Conservation (phyloP, 805 yeast species). For the Yarrowia porcina region DNA sequence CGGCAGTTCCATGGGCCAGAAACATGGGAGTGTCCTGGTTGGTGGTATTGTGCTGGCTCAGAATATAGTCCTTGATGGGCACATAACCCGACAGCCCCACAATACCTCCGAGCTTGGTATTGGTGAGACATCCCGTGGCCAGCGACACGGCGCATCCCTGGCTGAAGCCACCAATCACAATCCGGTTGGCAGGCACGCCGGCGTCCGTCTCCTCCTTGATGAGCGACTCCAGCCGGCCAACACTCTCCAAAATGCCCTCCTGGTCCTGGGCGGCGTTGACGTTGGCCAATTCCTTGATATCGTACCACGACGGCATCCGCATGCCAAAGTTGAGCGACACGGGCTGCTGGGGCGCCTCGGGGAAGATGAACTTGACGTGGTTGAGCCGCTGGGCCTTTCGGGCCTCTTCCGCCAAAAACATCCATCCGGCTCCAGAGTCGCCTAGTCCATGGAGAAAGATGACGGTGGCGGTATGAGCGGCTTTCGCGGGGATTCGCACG, state of each 20-base stretch:
- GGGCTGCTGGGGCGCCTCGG: constrained; percentile 78
- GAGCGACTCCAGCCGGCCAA: constrained; percentile 36
- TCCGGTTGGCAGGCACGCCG: constrained; percentile 46
- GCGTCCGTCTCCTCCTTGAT: constrained; percentile 35
- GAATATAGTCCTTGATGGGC: constrained; percentile 35
- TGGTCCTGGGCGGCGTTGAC: constrained; percentile 38
- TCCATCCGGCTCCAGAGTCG: constrained; percentile 88
- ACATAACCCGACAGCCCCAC: constrained; percentile 75
- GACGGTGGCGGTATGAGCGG: constrained; percentile 57
- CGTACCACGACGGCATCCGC: constrained; percentile 84
- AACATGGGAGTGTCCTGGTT: constrained; percentile 72
- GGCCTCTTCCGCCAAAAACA: constrained; percentile 67
- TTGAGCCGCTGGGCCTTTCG: constrained; percentile 44
- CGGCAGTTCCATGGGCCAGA: constrained; percentile 83
- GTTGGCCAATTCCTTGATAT: constrained; percentile 47
- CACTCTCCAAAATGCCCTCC: constrained; percentile 40
- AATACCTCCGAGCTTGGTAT: constrained; percentile 69
- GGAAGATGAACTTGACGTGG: constrained; percentile 74
- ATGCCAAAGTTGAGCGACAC: constrained; percentile 66
- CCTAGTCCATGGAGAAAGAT: constrained; percentile 89
- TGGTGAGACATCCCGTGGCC: constrained; percentile 33
- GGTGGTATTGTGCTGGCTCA: constrained; percentile 32
- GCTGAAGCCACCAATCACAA: constrained; percentile 91
- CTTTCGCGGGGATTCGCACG: constrained; percentile 40
- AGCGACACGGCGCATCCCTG: constrained; percentile 87